Conservation (phyloP, 129 eudicot species). For the Rutidosis leptorrhynchoides region DNA sequence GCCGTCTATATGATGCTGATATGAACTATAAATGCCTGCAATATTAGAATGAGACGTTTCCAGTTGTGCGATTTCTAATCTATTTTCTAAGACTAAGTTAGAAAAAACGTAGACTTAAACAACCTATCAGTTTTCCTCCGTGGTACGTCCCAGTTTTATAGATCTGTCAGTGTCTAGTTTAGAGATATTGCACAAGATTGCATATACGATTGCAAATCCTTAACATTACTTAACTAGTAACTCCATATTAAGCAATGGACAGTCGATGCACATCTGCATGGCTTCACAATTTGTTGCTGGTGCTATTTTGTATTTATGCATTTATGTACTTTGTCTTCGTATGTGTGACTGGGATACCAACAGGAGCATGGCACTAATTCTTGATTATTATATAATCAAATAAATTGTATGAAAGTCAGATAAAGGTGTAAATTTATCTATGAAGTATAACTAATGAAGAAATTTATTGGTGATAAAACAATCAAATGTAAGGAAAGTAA, state of each 20-base stretch:
- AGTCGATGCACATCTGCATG: not conserved
- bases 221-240: no score
- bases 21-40: not conserved
- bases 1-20: not conserved
- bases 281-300: not conserved
- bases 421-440: not conserved
- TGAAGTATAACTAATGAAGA: not conserved
- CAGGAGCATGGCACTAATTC: not conserved
- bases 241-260: no score
- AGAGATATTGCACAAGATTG: not conserved
- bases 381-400: not conserved
- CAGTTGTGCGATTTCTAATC: not conserved
- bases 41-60: not conserved
- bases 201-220: not conserved
- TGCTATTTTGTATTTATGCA: not conserved
- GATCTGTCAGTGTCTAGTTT: not conserved
- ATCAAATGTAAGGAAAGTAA: not conserved
- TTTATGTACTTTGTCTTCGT: not conserved
- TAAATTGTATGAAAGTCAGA: not conserved
- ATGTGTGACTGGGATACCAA: not conserved
- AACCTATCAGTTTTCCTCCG: not conserved
- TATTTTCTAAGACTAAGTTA: not conserved
- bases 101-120: not conserved
- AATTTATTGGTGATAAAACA: not conserved
- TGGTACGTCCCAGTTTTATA: not conserved